These are phyloP conservation scores for Cercophora newfieldiana DNA, from an alignment of 495 filamentous ascomycete genomes.

Conservation along the genomic window DNA sequence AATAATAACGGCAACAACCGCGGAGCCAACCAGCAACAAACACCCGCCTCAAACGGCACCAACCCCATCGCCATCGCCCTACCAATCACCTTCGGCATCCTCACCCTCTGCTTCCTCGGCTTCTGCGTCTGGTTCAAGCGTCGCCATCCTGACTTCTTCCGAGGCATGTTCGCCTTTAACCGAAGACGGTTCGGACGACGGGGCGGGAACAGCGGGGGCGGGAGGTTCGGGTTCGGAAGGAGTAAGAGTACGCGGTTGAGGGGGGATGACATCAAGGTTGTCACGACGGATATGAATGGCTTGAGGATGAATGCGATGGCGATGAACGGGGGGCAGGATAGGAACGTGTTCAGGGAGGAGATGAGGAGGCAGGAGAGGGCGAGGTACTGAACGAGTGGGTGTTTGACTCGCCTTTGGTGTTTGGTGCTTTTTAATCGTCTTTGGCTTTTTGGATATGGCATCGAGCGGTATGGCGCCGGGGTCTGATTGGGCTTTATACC, in stretches of 20 bases:
- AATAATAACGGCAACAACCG: neutral
- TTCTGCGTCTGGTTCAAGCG: constrained; percentile 17
- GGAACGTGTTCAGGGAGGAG: constrained; percentile 23
- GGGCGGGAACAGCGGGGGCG: neutral
- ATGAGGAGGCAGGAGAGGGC: constrained; percentile 19
- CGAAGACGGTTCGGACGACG: neutral
- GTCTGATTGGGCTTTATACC: constrained; percentile 2
- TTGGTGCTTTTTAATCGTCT: neutral
- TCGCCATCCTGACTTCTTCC: constrained; percentile 11
- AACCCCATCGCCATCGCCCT: constrained; percentile 27
- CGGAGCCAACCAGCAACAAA: constrained; percentile 4
- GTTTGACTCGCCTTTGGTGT: neutral
- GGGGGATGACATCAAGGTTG: constrained; percentile 8
- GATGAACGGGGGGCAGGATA: constrained; percentile 11
- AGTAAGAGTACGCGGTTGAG: constrained; percentile 11
- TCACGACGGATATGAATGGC: constrained; percentile 18
- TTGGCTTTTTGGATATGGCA: neutral
- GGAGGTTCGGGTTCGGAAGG: constrained; percentile 1
- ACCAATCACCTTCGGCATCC: constrained; percentile 19
- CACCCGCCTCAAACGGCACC: neutral
- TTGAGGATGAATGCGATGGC: constrained; percentile 20
- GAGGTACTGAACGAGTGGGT: constrained; percentile 6
- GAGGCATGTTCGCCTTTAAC: neutral
- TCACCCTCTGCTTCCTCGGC: constrained; percentile 18
- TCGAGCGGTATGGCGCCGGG: neutral